Evolutionary conservation across 306 rosid species (phyloP), one percentile per base, ranked within the genome.

Genomic region (Astragalus membranaceus): DNA sequence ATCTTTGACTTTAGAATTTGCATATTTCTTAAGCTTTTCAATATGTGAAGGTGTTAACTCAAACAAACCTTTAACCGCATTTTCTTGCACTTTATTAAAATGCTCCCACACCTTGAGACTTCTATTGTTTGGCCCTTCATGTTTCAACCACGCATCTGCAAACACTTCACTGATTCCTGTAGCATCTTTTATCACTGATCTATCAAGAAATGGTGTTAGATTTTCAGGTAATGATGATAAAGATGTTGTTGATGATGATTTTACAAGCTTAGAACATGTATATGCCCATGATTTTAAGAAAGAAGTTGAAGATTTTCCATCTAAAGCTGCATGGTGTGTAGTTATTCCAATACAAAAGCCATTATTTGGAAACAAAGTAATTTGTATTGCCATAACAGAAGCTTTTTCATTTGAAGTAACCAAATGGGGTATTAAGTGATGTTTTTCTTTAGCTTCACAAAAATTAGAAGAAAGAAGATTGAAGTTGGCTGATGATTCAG

Each of bases 241-340:
- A 0, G 46, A 1, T 0, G 23, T 4, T 44, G 17, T 1, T 3
- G 30, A 26, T 26, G 30, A 3, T 26, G 30, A 26, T 26, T 26
- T 3, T 2, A 26, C 30, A 7, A 35, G 20, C 33, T 13, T 30
- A 33, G 76, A 71, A 35, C 69, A 72, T 4, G 43, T 1, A n/a
- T 17, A 20, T 1, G 69, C 59, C 76, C 76, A 72, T 35, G 76
- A 5, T 35, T 72, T 72, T 8, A 72, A 16, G 10, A 72, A 72
- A 13, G 26, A 16, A 41, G 41, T 59, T 16, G 69, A 33, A 33
- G 76, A 58, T 6, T 72, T 72, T 59, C 76, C 76, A 20, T 72
- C 76, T 0, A 59, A 47, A 12, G 51, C 61, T 1, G 81, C 81
- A 69, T 77, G 81, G 72, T 77, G 81, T 29, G 66, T n/a, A 56